phyloP scores from a whole-genome alignment of 176 grass and related monocot genomes.

The Carex littledalei region DNA sequence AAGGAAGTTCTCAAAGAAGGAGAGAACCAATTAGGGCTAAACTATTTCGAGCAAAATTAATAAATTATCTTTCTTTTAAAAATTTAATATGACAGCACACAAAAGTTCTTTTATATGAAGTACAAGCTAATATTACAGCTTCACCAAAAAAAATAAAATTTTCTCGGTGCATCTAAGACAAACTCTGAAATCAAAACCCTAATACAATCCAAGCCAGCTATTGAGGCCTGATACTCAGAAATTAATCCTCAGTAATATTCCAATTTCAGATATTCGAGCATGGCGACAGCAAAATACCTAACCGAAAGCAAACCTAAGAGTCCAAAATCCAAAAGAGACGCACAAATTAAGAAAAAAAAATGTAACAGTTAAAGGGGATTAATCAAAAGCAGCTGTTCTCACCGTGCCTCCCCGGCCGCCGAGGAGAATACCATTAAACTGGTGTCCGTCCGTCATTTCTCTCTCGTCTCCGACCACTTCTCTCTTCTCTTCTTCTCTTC shows the following conservation, averaged over 20 bases:
- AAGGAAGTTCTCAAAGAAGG: not conserved
- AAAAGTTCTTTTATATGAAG: not conserved
- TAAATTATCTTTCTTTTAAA: not conserved
- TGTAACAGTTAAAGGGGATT: not conserved
- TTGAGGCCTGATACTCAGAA: not conserved
- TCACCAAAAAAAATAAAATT: not conserved
- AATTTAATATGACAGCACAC: not conserved
- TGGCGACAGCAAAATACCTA: not conserved
- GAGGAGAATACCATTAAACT: constrained; percentile 69
- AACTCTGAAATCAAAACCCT: not conserved
- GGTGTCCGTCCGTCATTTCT: constrained; percentile 57
- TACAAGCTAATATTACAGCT: not conserved
- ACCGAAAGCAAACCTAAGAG: not conserved
- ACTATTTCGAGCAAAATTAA: not conserved
- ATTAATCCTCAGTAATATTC: not conserved
- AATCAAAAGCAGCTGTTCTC: constrained; percentile 9
- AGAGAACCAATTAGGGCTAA: not conserved
- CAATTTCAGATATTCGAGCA: not conserved
- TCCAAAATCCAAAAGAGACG: not conserved
- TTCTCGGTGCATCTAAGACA: not conserved
- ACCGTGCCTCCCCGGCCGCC: constrained; percentile 74
- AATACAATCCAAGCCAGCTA: not conserved
- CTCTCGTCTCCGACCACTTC: not conserved
- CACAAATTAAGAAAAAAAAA: not conserved
- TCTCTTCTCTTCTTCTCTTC: not conserved